These are phyloP conservation scores for Wickerhamomyces subpelliculosus DNA, from an alignment of 805 yeast genomes.

Conservation along the genomic window DNA sequence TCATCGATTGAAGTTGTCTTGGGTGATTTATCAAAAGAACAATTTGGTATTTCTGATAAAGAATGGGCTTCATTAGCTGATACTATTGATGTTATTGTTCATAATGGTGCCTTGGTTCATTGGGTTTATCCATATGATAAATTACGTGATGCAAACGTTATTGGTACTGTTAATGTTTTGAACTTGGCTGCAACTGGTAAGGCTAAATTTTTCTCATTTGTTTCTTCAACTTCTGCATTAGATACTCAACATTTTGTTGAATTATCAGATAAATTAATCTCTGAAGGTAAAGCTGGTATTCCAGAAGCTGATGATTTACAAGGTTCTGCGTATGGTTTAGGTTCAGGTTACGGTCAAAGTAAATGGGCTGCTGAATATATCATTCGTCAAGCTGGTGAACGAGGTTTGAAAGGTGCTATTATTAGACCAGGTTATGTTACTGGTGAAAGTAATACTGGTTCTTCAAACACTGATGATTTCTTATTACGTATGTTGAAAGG, in stretches of 20 bases:
- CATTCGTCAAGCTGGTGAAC: constrained; percentile 78
- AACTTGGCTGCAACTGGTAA: constrained; percentile 67
- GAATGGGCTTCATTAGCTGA: constrained; percentile 54
- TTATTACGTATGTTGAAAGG: constrained; percentile 92
- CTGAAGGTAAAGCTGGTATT: constrained; percentile 64
- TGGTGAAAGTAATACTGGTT: constrained; percentile 78
- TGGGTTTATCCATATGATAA: constrained; percentile 96
- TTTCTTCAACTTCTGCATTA: constrained; percentile 89
- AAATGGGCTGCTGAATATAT: constrained; percentile 96
- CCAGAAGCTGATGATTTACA: constrained; percentile 75
- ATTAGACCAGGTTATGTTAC: constrained; percentile 95
- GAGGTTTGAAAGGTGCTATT: constrained; percentile 83
- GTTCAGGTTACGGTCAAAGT: constrained; percentile 94
- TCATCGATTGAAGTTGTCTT: constrained; percentile 60
- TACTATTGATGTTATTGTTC: constrained; percentile 75
- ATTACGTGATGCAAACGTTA: constrained; percentile 87
- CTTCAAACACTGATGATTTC: constrained; percentile 95
- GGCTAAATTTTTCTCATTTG: constrained; percentile 82
- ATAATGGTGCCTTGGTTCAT: constrained; percentile 97
- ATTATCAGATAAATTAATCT: constrained; percentile 62
- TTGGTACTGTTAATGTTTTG: constrained; percentile 80
- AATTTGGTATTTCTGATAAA: constrained; percentile 58
- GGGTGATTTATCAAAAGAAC: constrained; percentile 71
- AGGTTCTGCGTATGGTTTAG: constrained; percentile 78
- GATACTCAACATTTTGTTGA: constrained; percentile 79